Conservation (phyloP, 257 asterid genomes). For the Capsicum baccatum region DNA sequence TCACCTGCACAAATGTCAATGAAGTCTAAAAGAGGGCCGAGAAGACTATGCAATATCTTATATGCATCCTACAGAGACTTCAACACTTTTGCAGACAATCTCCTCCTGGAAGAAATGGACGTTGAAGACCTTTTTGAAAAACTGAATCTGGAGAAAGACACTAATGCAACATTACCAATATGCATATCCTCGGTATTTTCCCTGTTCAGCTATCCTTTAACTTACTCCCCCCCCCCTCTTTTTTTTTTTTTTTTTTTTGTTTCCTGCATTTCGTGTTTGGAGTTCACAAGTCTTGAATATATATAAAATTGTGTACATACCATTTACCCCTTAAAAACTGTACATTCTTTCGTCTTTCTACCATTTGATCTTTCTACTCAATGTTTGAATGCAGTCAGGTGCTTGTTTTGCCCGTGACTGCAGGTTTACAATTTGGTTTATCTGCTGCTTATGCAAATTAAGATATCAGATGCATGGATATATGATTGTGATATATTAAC, state of each 20-base stretch:
- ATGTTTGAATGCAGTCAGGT: constrained; percentile 20
- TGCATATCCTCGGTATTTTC: constrained; percentile 73
- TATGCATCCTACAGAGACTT: constrained; percentile 16
- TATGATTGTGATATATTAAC: constrained; percentile 13
- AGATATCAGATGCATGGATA: neutral
- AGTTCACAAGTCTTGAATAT: neutral
- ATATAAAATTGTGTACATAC: neutral
- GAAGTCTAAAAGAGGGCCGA: neutral
- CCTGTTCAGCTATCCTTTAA: neutral
- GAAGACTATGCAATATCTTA: neutral
- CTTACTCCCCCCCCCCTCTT: too few relatives aligned
- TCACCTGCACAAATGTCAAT: neutral
- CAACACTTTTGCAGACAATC: constrained; percentile 50
- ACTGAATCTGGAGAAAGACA: constrained; percentile 65
- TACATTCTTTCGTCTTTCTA: neutral
- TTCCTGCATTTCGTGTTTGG: neutral
- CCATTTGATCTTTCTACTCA: neutral
- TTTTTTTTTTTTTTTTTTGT: too few relatives aligned
- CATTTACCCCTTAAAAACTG: constrained; percentile 2
- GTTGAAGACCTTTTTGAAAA: constrained; percentile 61
- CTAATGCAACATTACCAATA: constrained; percentile 50
- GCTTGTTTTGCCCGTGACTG: neutral
- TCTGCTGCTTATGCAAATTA: neutral
- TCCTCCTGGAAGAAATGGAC: constrained; percentile 63
- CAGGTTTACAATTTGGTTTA: neutral